These are phyloP conservation scores for Acer negundo DNA, from an alignment of 345 rosid species.

Conservation along the genomic window DNA sequence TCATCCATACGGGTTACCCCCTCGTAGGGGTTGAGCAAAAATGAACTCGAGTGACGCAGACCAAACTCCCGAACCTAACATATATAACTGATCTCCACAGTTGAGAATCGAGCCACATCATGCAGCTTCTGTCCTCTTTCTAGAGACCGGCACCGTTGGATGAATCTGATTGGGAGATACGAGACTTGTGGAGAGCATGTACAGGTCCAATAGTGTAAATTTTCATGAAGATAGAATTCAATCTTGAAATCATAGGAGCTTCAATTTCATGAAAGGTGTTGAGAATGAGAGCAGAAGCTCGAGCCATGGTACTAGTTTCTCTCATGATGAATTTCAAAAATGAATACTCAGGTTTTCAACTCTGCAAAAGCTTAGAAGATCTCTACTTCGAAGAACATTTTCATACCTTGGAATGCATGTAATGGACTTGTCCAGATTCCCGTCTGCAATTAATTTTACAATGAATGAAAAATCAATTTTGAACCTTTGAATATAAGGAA, in stretches of 20 bases:
- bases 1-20: too few species aligned
- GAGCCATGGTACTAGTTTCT: too few species aligned
- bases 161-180: conserved; percentile 20
- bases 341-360: too few species aligned
- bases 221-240: conserved; percentile 17
- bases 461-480: neutral
- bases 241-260: conserved; percentile 25
- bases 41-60: neutral
- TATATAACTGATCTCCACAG: conserved; percentile 11
- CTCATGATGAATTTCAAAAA: too few species aligned
- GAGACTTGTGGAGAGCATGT: conserved; percentile 22
- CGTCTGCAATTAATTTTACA: neutral
- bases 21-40: too few species aligned
- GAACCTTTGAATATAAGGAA: too few species aligned
- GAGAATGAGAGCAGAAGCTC: conserved; percentile 38
- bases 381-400: conserved; percentile 15
- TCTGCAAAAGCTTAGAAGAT: conserved; percentile 21
- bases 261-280: conserved; percentile 44
- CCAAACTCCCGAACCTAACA: conserved; percentile 28
- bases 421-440: conserved; percentile 18
- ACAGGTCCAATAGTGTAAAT: conserved; percentile 39
- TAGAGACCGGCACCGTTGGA: neutral
- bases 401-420: conserved; percentile 18
- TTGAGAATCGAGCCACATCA: conserved; percentile 26
- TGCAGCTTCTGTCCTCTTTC: conserved; percentile 21